Evolutionary conservation across 345 rosid species (phyloP), one percentile per base, ranked within the genome.

Genomic region (Cochlearia excelsa): DNA sequence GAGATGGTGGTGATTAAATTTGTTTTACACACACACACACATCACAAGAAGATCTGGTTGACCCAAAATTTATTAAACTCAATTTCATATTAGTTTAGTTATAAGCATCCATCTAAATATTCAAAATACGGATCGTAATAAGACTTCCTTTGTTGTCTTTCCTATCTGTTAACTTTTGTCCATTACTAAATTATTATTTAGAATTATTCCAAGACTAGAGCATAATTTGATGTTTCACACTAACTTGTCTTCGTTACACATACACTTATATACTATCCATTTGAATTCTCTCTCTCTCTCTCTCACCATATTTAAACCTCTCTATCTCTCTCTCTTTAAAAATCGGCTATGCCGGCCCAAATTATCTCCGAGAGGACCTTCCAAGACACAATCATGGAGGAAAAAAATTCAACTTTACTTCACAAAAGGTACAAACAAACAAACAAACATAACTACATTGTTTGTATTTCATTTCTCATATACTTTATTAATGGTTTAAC

Each of bases 281-380:
- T 29, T 69, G 47, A 5, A 11, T 44, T 16, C 7, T 43, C 47
- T 7, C 61, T 49, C 54, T 9, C 5, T 16, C 28, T 43, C 26
- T 27, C 61, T 49, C 54, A 16, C 23, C 23, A 16, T 16, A 16
- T 16, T 51, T 44, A 26, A 34, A n/a, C 3, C 41, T 9, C 40
- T 6, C 0, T 43, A 43, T 27, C 50, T 46, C 34, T 4, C 26
- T 42, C 42, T 45, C 46, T 46, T 44, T 39, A 33, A 51, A 35
- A 35, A 7, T 8, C 54, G 1, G 66, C 61, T 65, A 84, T 81
- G 88, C 62, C 81, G 43, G 83, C 73, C 54, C 86, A 79, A 63
- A 57, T 79, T 41, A 67, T 79, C 72, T 57, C 85, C 4, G 93
- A 85, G 63, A 57, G 71, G 50, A 59, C 69, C 66, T 81, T 72